A percentile compares a stretch with the other conserved stretches of the same genome.
Evolutionary conservation across 2,329 filamentous ascomycete species (phyloP).

Genomic region (Talaromyces sp.): DNA sequence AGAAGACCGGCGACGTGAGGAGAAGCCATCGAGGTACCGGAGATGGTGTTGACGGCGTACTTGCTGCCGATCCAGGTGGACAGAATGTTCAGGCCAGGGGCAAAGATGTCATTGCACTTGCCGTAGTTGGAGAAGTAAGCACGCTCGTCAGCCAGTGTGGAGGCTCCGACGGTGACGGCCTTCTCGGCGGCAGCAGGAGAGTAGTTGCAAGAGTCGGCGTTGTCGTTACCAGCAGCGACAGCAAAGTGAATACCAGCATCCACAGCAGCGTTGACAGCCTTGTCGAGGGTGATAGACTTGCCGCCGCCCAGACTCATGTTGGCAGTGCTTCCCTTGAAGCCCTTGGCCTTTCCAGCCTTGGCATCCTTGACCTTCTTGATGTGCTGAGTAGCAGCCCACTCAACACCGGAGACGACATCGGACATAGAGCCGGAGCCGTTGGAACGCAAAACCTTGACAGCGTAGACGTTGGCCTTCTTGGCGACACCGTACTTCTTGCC

Average conservation of each 20-base stretch:
- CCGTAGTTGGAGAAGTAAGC: slow-evolving; percentile 99
- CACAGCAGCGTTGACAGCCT: slow-evolving; percentile 90
- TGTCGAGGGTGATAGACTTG: slow-evolving; percentile 87
- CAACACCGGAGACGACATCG: slow-evolving; percentile 96
- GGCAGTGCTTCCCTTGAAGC: slow-evolving; percentile 97
- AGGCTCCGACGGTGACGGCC: slow-evolving; percentile 93
- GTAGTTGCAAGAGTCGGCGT: slow-evolving; percentile 98
- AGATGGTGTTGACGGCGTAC: slow-evolving; percentile 97
- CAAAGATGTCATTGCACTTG: slow-evolving; percentile 99
- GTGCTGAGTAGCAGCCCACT: slow-evolving; percentile 84
- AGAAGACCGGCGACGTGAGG: slow-evolving; percentile 94
- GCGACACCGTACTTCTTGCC: slow-evolving; percentile 99
- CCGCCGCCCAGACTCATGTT: slow-evolving; percentile 99
- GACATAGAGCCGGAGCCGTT: slow-evolving; percentile 98
- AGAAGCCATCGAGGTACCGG: slow-evolving; percentile 98
- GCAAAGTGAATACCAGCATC: slow-evolving; percentile 92
- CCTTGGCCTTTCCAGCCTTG: slow-evolving; percentile 86
- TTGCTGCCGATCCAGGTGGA: slow-evolving; percentile 99
- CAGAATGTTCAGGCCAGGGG: slow-evolving; percentile 90
- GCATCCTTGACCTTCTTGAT: slow-evolving; percentile 67
- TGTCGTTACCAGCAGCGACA: slow-evolving; percentile 97
- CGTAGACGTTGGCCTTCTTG: slow-evolving; percentile 96
- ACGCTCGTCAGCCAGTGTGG: slow-evolving; percentile 86
- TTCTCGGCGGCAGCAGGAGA: slow-evolving; percentile 89
- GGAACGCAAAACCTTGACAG: slow-evolving; percentile 96